Conservation (phyloP, 2,329 filamentous ascomycete genomes). For the Leptographium flavum region DNA sequence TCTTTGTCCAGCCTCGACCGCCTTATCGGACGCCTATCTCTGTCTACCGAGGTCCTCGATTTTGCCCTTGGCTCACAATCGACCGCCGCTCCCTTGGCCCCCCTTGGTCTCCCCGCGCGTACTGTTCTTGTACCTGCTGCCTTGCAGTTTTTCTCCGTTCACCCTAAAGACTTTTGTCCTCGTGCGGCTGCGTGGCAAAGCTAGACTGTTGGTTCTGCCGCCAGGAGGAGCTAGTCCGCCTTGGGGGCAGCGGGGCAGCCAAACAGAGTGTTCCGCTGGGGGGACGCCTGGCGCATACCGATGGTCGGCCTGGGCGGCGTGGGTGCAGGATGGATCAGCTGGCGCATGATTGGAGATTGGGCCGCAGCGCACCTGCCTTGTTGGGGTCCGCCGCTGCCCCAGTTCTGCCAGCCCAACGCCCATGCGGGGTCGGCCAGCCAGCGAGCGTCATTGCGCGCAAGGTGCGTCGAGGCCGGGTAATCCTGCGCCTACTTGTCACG, state of each 20-base stretch:
- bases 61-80: too few relatives aligned
- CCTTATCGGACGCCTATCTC: too few relatives aligned
- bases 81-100: neutral
- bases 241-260: neutral
- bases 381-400: neutral
- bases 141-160: neutral
- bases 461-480: too few relatives aligned
- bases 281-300: too few relatives aligned
- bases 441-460: too few relatives aligned
- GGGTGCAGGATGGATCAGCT: neutral
- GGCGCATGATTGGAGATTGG: neutral
- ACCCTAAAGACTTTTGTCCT: neutral
- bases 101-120: too few relatives aligned
- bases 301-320: neutral
- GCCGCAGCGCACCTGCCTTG: neutral
- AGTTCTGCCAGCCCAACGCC: neutral
- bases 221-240: neutral
- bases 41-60: too few relatives aligned
- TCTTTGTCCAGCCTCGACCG: too few relatives aligned
- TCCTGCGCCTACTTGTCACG: too few relatives aligned
- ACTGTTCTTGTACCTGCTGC: neutral
- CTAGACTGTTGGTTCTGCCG: neutral
- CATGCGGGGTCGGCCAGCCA: neutral
- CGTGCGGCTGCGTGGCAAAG: neutral
- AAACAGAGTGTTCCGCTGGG: neutral